Conservation (phyloP, 2,329 filamentous ascomycete species). For the Botryosphaeria agaves region DNA sequence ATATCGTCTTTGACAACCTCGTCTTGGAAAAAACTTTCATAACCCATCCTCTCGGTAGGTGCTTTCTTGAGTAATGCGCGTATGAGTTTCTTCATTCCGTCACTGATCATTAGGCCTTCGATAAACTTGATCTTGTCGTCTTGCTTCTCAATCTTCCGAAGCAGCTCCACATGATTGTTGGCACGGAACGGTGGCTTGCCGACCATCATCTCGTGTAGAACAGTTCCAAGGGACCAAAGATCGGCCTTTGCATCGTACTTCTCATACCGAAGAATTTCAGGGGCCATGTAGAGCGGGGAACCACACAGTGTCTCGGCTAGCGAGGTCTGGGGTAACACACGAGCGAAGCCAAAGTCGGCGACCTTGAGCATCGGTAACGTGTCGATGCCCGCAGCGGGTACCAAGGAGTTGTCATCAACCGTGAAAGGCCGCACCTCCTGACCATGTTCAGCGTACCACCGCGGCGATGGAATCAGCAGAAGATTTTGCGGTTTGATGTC, state of each 20-base stretch:
- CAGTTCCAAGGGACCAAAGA: slow-evolving; percentile 93
- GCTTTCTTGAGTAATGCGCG: slow-evolving; percentile 68
- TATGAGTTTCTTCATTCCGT: slow-evolving; percentile 67
- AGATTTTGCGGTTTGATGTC: slow-evolving; percentile 97
- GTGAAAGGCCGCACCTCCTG: slow-evolving; percentile 53
- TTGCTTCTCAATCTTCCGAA: slow-evolving; percentile 78
- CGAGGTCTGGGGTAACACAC: slow-evolving; percentile 76
- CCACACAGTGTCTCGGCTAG: slow-evolving; percentile 93
- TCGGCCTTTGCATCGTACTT: slow-evolving; percentile 96
- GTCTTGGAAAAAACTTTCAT: slow-evolving; percentile 70
- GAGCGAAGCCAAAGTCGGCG: slow-evolving; percentile 96
- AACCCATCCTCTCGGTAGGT: slow-evolving; percentile 70
- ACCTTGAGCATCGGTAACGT: slow-evolving; percentile 94
- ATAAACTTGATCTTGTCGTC: slow-evolving; percentile 77
- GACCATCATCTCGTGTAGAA: slow-evolving; percentile 87
- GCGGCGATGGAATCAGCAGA: slow-evolving; percentile 64
- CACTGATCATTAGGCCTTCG: slow-evolving; percentile 50
- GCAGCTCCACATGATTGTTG: slow-evolving; percentile 82
- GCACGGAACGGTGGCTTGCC: slow-evolving; percentile 84
- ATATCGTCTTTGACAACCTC: slow-evolving; percentile 57
- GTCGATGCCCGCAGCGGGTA: slow-evolving; percentile 61
- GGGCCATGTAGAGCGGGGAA: slow-evolving; percentile 95
- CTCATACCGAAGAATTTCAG: slow-evolving; percentile 91
- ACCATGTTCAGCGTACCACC: slow-evolving; percentile 46
- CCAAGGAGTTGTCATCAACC: slow-evolving; percentile 63